Evolutionary conservation across 805 yeast genomes (phyloP), one percentile per base, ranked within the genome.

Genomic region (Schwanniomyces polymorphus): DNA sequence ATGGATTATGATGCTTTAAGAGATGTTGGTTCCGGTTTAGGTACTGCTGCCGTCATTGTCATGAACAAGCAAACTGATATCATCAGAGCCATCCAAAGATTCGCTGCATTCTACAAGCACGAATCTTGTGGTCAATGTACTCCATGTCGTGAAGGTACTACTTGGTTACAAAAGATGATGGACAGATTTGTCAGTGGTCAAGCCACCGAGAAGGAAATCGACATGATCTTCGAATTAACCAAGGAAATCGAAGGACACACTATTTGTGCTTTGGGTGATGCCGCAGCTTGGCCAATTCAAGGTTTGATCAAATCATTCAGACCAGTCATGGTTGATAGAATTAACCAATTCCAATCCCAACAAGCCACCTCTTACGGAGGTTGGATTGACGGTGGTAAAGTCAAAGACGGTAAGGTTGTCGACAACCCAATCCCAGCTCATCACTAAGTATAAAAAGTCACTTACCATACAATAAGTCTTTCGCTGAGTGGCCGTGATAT

Each of bases 111-210:
- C 68, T 89, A 88, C 76, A 87, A 86, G 75, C 96, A 89, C 72
- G 96, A 89, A 76, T 86, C 94, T 7, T 89, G 96, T 74, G 96
- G 96, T 49, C 96, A 89, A 74, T 89, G 96, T 75, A 89, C 96
- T 4, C 96, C 96, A 49, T 89, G 96, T 73, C 83, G 97, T 67
- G 96, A 89, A 72, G 97, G 97, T 48, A 88, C 96, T 38, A 85
- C 95, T 17, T 89, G 92, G 86, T 74, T 89, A 58, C 75, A 78
- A 50, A 86, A 82, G 70, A 84, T 88, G 81, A 89, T 89, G 96
- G 86, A 85, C 64, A 80, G 96, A 63, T 80, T 89, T 66, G 80
- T 74, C 52, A 69, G 70, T 49, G 96, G 96, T 43, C 94, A 88
- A 74, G 96, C 94, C 41, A 77, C 79, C 50, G 84, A 79, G 61